Evolutionary conservation across 805 yeast species (phyloP).

Genomic region (Wickerhamomyces rabaulensis): DNA sequence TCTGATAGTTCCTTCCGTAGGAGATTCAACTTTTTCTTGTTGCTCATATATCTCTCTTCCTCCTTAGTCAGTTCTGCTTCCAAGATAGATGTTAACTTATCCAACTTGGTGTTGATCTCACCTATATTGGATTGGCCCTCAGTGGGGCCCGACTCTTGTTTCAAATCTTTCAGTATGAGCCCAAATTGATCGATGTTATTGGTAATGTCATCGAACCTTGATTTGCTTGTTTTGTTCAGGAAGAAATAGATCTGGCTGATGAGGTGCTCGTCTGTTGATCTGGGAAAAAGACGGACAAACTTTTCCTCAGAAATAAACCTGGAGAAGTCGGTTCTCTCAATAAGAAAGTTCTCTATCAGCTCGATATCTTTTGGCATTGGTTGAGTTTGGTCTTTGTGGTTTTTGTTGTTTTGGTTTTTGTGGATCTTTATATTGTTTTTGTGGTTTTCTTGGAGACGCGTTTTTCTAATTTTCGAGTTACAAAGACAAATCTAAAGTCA

Average conservation of each 20-base stretch:
- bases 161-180: neutral
- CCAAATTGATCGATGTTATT: neutral
- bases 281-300: slow-evolving; percentile 13
- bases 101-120: slow-evolving; percentile 19
- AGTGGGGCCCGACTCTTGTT: neutral
- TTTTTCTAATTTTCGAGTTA: neutral
- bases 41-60: slow-evolving; percentile 20
- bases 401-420: neutral
- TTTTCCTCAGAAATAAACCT: slow-evolving; percentile 4
- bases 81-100: slow-evolving; percentile 23
- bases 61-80: slow-evolving; percentile 19
- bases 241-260: slow-evolving; percentile 6
- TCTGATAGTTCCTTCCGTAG: slow-evolving; percentile 19
- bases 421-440: neutral
- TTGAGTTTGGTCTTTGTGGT: neutral
- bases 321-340: slow-evolving; percentile 12
- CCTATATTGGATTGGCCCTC: neutral
- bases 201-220: slow-evolving; percentile 5
- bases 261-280: slow-evolving; percentile 3
- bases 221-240: slow-evolving; percentile 1
- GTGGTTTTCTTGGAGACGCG: no score
- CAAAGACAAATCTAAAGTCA: neutral
- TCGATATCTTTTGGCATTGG: slow-evolving; percentile 15
- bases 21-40: neutral
- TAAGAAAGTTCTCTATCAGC: slow-evolving; percentile 11